Conservation (phyloP, 495 filamentous ascomycete species). For the Xylaria scruposa region DNA sequence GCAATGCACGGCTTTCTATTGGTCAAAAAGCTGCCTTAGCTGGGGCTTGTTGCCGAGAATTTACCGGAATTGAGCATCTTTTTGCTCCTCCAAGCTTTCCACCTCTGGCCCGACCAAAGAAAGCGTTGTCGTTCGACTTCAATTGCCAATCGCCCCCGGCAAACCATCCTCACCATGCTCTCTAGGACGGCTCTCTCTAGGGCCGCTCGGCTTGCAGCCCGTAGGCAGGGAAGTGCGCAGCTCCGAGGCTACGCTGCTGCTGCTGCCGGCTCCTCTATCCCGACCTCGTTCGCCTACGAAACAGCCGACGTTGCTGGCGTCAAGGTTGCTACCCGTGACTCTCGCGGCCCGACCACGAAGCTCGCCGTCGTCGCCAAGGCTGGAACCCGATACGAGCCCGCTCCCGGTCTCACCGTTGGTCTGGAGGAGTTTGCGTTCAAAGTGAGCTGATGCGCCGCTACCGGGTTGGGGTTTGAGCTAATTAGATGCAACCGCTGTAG, state of each 20-base stretch:
- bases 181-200: slow-evolving; percentile 80
- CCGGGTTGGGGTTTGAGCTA: slow-evolving; percentile 50
- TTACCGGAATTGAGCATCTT: slow-evolving; percentile 47
- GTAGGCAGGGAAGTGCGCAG: slow-evolving; percentile 65
- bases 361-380: slow-evolving; percentile 91
- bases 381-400: slow-evolving; percentile 87
- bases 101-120: slow-evolving; percentile 34
- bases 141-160: slow-evolving; percentile 57
- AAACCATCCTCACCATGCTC: slow-evolving; percentile 74
- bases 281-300: slow-evolving; percentile 81
- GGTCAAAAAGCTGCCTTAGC: slow-evolving; percentile 15
- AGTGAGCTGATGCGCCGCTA: slow-evolving; percentile 59
- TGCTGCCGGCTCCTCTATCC: slow-evolving; percentile 71
- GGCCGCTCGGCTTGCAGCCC: slow-evolving; percentile 77
- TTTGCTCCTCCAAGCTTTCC: slow-evolving; percentile 37
- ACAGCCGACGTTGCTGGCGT: slow-evolving; percentile 82
- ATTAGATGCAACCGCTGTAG: slow-evolving; percentile 59
- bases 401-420: slow-evolving; percentile 87
- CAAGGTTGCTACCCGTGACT: slow-evolving; percentile 89
- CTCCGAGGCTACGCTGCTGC: slow-evolving; percentile 71
- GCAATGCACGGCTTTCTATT: slow-evolving; percentile 23
- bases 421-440: slow-evolving; percentile 96
- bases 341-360: slow-evolving; percentile 84
- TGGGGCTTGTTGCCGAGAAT: slow-evolving; percentile 41
- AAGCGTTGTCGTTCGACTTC: slow-evolving; percentile 46